A percentile compares a stretch with the other conserved stretches of the same genome.
Conservation (phyloP, 306 rosid species). For the Cicer arietinum region DNA sequence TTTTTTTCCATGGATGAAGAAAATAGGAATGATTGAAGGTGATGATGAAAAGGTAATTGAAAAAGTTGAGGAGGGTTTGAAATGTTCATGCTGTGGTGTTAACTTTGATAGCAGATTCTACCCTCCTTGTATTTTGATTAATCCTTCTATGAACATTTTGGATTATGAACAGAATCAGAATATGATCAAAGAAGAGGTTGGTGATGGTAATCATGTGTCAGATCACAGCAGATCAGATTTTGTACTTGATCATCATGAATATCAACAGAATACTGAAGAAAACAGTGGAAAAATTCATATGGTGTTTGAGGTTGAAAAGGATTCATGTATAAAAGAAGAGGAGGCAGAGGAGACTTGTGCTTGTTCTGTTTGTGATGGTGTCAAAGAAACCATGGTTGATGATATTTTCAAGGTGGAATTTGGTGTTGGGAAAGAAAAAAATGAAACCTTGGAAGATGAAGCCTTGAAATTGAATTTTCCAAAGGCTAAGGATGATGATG, state of each 20-base stretch:
- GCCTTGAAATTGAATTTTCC: constrained; percentile 26
- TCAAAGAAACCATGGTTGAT: constrained; percentile 52
- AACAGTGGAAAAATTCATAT: constrained; percentile 44
- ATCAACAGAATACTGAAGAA: constrained; percentile 54
- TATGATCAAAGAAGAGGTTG: constrained; percentile 48
- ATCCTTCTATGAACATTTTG: constrained; percentile 72
- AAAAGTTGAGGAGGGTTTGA: constrained; percentile 53
- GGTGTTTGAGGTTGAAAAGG: constrained; percentile 61
- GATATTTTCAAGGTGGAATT: constrained; percentile 50
- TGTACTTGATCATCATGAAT: constrained; percentile 49
- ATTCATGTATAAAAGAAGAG: constrained; percentile 46
- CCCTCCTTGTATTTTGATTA: constrained; percentile 71
- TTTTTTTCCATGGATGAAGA: constrained; percentile 75
- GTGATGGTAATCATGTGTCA: constrained; percentile 54
- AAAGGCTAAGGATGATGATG: constrained; percentile 24
- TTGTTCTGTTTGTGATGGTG: constrained; percentile 64
- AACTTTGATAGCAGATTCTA: constrained; percentile 56
- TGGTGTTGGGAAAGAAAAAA: constrained; percentile 48
- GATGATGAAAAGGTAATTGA: constrained; percentile 44
- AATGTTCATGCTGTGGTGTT: constrained; percentile 85
- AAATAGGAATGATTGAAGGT: constrained; percentile 55
- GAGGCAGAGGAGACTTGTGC: constrained; percentile 57
- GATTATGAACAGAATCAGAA: constrained; percentile 60
- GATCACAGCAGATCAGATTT: constrained; percentile 68
- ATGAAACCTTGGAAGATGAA: constrained; percentile 49